Percentiles rank a stretch among this genome's conserved stretches.
Conservation (phyloP, 2,329 filamentous ascomycete genomes). For the Cordyceps cicadae region DNA sequence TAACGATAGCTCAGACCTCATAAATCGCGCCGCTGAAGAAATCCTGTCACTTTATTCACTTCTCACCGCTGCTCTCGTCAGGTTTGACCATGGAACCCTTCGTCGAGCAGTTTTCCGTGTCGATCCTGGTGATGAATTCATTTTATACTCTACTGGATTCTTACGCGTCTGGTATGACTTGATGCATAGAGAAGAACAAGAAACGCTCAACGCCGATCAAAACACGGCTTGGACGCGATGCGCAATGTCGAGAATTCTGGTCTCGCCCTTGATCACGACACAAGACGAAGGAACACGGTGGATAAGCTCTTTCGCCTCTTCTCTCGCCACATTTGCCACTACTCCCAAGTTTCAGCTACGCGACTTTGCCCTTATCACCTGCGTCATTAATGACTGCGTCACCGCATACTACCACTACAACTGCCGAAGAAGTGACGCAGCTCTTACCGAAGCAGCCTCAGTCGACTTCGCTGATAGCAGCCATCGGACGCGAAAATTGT, state of each 20-base stretch:
- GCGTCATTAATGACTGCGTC: background rate
- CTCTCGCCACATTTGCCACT: background rate
- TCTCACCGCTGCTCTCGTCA: slow-evolving; percentile 1
- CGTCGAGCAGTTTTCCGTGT: background rate
- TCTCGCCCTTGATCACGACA: background rate
- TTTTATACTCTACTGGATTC: background rate
- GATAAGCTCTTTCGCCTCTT: background rate
- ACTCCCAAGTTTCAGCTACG: background rate
- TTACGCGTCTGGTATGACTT: background rate
- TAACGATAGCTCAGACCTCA: background rate
- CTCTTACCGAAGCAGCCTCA: background rate
- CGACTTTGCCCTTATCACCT: background rate
- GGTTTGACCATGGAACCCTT: background rate
- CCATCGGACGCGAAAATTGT: background rate
- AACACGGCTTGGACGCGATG: background rate
- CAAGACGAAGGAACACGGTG: background rate
- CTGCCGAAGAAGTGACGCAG: background rate
- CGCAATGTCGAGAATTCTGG: background rate
- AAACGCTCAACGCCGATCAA: background rate
- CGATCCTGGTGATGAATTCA: background rate
- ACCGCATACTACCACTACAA: background rate
- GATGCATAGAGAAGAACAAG: background rate
- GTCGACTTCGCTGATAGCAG: too few relatives aligned
- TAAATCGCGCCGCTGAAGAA: background rate
- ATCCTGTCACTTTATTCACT: background rate